Base-by-base conservation (phyloP, 2,329 filamentous ascomycete genomes). In the Arthrobotrys musiformis region DNA sequence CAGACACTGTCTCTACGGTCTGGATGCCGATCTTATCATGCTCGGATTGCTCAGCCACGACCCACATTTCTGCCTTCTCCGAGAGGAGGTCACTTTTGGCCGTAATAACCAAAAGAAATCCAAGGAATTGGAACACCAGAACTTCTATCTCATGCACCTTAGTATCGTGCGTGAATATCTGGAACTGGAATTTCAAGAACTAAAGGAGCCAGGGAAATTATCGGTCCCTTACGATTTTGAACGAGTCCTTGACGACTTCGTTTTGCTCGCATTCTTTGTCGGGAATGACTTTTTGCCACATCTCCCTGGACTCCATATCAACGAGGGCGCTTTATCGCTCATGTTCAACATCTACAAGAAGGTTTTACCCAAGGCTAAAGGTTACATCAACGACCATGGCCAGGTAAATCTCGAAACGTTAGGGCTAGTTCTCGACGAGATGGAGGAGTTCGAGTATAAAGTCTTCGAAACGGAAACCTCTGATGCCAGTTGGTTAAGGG, bases 251-350 rank as follows among this genome's bases (percentile, higher is more conserved):
- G 95, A 99, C 83, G 95, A 99, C 86, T 99, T 99, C 84, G 98
- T 99, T 83, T 89, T 99, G 78, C 97, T 99, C 93, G 94, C 94
- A 56, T 99, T 99, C 86, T 99, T 99, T 84, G 93, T 99, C 81
- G 95, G 95, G 83, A 99, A 99, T 84, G 95, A 99, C 88, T 99
- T 99, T 85, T 88, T 99, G 83, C 95, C 95, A 2, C 97, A 99
- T 84, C 87, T 99, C 73, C 96, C 96, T 4, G 93, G 96, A 82
- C 85, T 99, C 79, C 95, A 99, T 84, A 99, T 99, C 84, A 99
- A 99, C 84, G 96, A 99, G 84, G 96, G 95, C 79, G 95, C 96
- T 22, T 86, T 99, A 84, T 93, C 94, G 24, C 91, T 95, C 82
- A 99, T 99, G 95, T 99, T 99, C 84, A 91, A 92, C 82, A 90